Evolutionary conservation across 2,329 filamentous ascomycete genomes (phyloP), one percentile per base, ranked within the genome.

Genomic region (Penicillium polonicum): DNA sequence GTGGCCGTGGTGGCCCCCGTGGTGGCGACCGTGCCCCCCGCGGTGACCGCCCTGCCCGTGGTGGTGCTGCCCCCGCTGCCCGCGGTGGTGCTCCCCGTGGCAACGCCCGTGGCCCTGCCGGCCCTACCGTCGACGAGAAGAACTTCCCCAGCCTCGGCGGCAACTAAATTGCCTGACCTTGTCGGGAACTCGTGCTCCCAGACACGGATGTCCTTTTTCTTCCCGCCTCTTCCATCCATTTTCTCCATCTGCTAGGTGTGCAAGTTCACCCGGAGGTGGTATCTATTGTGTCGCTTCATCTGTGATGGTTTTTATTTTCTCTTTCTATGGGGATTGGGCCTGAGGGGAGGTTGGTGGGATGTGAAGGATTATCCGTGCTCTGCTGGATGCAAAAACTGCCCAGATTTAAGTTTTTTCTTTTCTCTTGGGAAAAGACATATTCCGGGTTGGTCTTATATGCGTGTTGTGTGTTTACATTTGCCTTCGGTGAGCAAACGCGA

Each of bases 11-110:
- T 61, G 59, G 51, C 48, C 60, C 57, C 51, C 65, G 67, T 57
- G 62, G 66, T 52, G 61, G 66, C 48, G 61, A 60, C 59, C 61
- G 61, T 60, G 58, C 58, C 35, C 52, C 56, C 39, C 59, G 64
- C 31, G 64, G 64, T 58, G 63, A 62, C 60, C 61, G 63, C 21
- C 53, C 65, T 33, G 52, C 61, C 53, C 64, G 62, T 60, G 65
- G 64, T 49, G 65, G 78, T 82, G 66, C 70, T 74, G 65, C 79
- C 74, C 68, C 65, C 65, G 80, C 82, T 71, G 78, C 79, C 64
- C 78, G 76, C 63, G 76, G 79, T 63, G 78, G 79, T 65, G 79
- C 59, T 52, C 52, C 61, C 52, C 60, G 58, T 42, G 53, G 27
- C 29, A 59, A 48, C 49, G 49, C 52, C 41, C 59, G 56, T 54